These are phyloP conservation scores for Pleurostoma richardsiae DNA, from an alignment of 2,329 filamentous ascomycete species.

Conservation along the genomic window DNA sequence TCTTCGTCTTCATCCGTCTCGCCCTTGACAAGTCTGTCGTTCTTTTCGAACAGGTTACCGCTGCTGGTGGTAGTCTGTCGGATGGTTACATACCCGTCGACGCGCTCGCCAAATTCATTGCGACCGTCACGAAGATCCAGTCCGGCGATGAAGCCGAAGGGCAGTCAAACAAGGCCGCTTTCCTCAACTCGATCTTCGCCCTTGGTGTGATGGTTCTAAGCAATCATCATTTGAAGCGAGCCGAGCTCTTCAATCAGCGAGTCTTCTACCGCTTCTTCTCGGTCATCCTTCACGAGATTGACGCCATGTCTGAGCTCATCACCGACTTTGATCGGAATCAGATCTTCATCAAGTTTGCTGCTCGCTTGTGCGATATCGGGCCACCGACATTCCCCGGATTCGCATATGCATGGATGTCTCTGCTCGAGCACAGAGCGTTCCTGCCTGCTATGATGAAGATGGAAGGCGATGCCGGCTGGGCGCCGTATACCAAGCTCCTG, in stretches of 20 bases:
- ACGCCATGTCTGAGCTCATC: slow-evolving; percentile 51
- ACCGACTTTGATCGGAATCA: slow-evolving; percentile 58
- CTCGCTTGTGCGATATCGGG: slow-evolving; percentile 66
- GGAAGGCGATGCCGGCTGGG: slow-evolving; percentile 68
- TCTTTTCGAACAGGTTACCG: slow-evolving; percentile 68
- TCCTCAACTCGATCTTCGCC: slow-evolving; percentile 73
- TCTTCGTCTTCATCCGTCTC: slow-evolving; percentile 72
- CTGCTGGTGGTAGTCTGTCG: slow-evolving; percentile 52
- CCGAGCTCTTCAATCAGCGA: slow-evolving; percentile 78
- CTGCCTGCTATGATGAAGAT: slow-evolving; percentile 71
- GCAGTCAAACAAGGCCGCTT: slow-evolving; percentile 59
- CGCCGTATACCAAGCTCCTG: slow-evolving; percentile 67
- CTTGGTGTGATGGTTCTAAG: slow-evolving; percentile 78
- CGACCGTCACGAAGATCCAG: slow-evolving; percentile 69
- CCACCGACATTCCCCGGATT: slow-evolving; percentile 78
- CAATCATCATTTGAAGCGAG: slow-evolving; percentile 76
- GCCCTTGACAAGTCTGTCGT: slow-evolving; percentile 76
- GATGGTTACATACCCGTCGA: slow-evolving; percentile 64
- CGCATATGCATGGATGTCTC: slow-evolving; percentile 74
- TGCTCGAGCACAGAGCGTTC: slow-evolving; percentile 82
- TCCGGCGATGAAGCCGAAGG: slow-evolving; percentile 53
- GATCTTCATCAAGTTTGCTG: slow-evolving; percentile 67
- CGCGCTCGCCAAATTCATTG: slow-evolving; percentile 75
- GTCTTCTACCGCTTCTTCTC: slow-evolving; percentile 91
- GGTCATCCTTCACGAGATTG: slow-evolving; percentile 71